Conservation (phyloP, 2,329 filamentous ascomycete species). For the Cordyceps militaris region DNA sequence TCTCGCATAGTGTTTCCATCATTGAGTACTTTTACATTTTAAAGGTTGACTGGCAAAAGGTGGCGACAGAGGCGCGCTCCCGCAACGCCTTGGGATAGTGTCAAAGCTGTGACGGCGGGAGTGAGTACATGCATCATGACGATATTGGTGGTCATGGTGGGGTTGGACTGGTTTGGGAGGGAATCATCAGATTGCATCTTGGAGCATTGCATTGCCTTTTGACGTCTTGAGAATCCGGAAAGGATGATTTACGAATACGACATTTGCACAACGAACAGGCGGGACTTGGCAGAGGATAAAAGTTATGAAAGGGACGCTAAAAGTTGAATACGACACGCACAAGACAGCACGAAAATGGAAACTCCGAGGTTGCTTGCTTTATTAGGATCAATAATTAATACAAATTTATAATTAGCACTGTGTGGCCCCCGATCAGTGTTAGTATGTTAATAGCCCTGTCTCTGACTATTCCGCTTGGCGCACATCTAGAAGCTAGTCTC, state of each 20-base stretch:
- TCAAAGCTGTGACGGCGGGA: not conserved
- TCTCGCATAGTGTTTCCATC: conserved; percentile 34
- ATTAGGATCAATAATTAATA: no score
- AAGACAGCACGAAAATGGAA: no score
- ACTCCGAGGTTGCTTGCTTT: no score
- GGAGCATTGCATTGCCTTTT: not conserved
- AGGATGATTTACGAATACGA: no score
- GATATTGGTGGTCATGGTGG: no score
- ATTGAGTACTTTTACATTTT: conserved; percentile 49
- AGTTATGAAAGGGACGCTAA: no score
- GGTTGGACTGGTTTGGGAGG: not conserved
- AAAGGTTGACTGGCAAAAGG: conserved; percentile 45
- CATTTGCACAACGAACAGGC: no score
- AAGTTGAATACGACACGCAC: no score
- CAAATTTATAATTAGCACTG: not conserved
- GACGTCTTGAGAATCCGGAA: not conserved
- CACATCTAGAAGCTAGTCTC: not conserved
- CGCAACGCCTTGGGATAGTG: conserved; percentile 41
- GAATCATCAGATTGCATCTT: not conserved
- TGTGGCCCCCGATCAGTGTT: not conserved
- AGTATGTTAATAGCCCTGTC: not conserved
- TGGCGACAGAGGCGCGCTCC: conserved; percentile 43
- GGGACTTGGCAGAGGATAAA: no score
- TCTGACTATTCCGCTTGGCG: conserved; percentile 1
- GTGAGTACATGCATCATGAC: no score